These are phyloP conservation scores for Fraxinus xanthoxyloides DNA, from an alignment of 305 asterid genomes.

Conservation along the genomic window DNA sequence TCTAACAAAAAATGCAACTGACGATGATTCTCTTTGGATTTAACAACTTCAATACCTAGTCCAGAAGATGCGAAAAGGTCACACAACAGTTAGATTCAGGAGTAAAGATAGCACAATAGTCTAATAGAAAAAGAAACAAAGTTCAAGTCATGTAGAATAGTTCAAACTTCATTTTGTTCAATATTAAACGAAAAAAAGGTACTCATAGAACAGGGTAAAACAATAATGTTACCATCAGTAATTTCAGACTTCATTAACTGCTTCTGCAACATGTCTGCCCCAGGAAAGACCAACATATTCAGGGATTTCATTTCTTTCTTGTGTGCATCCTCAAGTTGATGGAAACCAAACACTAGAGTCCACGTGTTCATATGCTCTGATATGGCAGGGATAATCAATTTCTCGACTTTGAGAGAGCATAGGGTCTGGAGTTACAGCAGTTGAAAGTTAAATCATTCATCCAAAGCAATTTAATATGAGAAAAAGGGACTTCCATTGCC, in stretches of 20 bases:
- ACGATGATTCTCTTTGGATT: slow-evolving; percentile 27
- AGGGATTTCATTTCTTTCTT: slow-evolving; percentile 46
- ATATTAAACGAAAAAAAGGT: neutral
- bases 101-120: slow-evolving; percentile 9
- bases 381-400: slow-evolving; percentile 87
- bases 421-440: slow-evolving; percentile 58
- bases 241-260: slow-evolving; percentile 29
- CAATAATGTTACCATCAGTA: slow-evolving; percentile 26
- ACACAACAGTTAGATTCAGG: slow-evolving; percentile 17
- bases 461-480: neutral
- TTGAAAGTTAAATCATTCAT: slow-evolving; percentile 13
- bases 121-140: neutral
- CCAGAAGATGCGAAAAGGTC: slow-evolving; percentile 10
- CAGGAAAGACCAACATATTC: slow-evolving; percentile 57
- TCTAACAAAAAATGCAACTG: slow-evolving; percentile 33
- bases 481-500: neutral
- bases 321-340: slow-evolving; percentile 49
- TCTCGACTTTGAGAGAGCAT: slow-evolving; percentile 60
- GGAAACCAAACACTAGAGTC: slow-evolving; percentile 78
- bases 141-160: neutral
- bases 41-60: slow-evolving; percentile 37
- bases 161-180: neutral
- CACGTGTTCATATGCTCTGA: slow-evolving; percentile 86
- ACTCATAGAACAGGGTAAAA: neutral
- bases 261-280: slow-evolving; percentile 56